These are phyloP conservation scores for Naganishia albida DNA, from an alignment of 1,284 basidiomycete species.

Conservation along the genomic window DNA sequence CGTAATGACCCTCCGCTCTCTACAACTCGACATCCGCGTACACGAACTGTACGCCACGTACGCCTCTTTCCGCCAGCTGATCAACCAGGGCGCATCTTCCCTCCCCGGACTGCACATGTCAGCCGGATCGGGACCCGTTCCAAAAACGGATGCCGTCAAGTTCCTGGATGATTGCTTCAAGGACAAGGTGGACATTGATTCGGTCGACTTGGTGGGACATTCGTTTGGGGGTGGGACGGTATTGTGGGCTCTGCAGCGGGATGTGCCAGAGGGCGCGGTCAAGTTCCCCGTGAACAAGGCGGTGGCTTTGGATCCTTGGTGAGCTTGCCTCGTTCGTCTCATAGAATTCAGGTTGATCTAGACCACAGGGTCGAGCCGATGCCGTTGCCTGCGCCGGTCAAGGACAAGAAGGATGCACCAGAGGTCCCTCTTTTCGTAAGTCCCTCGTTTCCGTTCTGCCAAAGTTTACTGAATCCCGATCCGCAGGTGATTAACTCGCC, in stretches of 20 bases:
- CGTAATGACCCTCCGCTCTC: conserved; percentile 59
- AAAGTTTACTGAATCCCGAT: not conserved
- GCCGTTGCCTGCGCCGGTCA: conserved; percentile 59
- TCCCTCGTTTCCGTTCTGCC: not conserved
- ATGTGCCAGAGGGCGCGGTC: conserved; percentile 46
- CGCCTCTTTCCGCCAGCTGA: conserved; percentile 43
- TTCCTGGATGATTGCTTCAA: conserved; percentile 22
- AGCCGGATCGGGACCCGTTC: not conserved
- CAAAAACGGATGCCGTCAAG: not conserved
- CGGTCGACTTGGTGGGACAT: conserved; percentile 63
- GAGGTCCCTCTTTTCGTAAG: conserved; percentile 35
- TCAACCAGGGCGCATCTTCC: conserved; percentile 24
- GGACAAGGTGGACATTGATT: conserved; percentile 19
- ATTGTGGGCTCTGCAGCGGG: conserved; percentile 24
- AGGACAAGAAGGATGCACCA: conserved; percentile 47
- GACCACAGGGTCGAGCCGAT: conserved; percentile 63
- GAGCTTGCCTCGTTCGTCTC: not conserved
- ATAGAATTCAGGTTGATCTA: not conserved
- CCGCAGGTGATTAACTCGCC: conserved; percentile 69
- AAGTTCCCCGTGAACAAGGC: conserved; percentile 61
- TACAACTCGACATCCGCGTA: conserved; percentile 68
- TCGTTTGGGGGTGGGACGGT: conserved; percentile 76
- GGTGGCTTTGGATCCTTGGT: conserved; percentile 73
- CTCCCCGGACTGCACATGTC: conserved; percentile 9
- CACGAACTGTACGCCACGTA: conserved; percentile 66